A percentile compares a stretch with the other conserved stretches of the same genome.
These are phyloP conservation scores for Vicia villosa DNA, from an alignment of 306 rosid genomes.

Conservation along the genomic window DNA sequence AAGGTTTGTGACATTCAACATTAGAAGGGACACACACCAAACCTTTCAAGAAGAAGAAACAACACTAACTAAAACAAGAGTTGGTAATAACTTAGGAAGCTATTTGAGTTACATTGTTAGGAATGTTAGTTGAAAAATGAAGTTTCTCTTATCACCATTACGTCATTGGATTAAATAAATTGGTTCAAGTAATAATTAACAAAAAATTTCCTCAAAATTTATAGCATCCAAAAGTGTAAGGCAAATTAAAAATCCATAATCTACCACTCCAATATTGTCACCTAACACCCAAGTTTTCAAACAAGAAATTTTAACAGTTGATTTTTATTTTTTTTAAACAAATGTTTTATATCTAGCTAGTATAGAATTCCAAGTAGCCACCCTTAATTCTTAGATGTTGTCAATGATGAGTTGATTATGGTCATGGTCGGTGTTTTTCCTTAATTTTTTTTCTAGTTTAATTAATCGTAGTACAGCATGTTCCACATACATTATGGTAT, in stretches of 20 bases:
- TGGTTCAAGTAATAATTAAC: neutral
- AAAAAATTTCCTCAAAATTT: neutral
- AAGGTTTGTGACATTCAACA: conserved; percentile 5
- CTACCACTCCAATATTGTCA: neutral
- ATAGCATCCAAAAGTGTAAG: neutral
- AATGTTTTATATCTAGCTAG: neutral
- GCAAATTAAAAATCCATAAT: neutral
- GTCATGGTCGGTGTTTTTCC: neutral
- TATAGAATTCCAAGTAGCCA: no score
- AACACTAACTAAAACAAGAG: neutral
- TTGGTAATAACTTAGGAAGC: conserved; percentile 16
- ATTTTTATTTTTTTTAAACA: neutral
- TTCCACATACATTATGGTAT: neutral
- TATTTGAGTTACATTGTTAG: conserved; percentile 23
- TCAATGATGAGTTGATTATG: neutral
- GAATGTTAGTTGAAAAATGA: conserved; percentile 31
- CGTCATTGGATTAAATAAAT: neutral
- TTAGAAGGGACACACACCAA: conserved; percentile 30
- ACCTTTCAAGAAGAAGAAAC: neutral
- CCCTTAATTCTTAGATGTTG: neutral
- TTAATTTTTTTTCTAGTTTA: neutral
- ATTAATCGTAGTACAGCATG: neutral
- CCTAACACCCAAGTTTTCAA: neutral
- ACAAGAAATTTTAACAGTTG: neutral
- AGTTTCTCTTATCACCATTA: neutral